A percentile compares a stretch with the other conserved stretches of the same genome.
These are phyloP conservation scores for Colletotrichum gloeosporioides DNA, from an alignment of 2,329 filamentous ascomycete species.

Conservation along the genomic window DNA sequence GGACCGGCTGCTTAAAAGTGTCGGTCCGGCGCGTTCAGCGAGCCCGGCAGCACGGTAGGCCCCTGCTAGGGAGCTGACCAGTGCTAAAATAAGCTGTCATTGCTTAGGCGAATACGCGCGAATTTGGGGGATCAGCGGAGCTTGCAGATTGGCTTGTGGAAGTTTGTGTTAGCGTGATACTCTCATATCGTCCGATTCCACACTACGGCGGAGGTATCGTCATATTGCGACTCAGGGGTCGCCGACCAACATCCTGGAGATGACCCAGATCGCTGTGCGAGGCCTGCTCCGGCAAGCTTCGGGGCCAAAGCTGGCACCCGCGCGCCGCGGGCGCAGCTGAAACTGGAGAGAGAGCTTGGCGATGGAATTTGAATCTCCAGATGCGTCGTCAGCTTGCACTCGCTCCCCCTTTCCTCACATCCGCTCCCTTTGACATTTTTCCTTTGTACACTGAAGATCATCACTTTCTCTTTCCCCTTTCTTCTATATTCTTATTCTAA, in stretches of 20 bases:
- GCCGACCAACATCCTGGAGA: neutral
- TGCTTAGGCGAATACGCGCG: neutral
- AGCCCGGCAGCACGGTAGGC: neutral
- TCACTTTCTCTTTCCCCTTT: neutral
- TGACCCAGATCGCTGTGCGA: neutral
- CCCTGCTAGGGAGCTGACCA: neutral
- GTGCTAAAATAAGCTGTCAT: neutral
- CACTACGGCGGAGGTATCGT: rapidly evolving
- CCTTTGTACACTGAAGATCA: neutral
- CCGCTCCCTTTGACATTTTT: neutral
- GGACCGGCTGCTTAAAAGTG: neutral
- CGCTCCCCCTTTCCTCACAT: neutral
- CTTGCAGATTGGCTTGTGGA: neutral
- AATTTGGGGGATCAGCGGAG: neutral
- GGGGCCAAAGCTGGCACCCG: neutral
- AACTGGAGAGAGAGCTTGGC: neutral
- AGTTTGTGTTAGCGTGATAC: neutral
- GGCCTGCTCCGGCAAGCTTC: neutral
- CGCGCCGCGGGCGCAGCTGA: neutral
- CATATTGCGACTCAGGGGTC: neutral
- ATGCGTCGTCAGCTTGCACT: neutral
- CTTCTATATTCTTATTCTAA: neutral
- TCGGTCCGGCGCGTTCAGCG: neutral
- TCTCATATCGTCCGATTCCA: rapidly evolving
- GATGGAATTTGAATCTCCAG: neutral